These are phyloP conservation scores for Triangularia setosa DNA, from an alignment of 2,329 filamentous ascomycete species.

Conservation along the genomic window DNA sequence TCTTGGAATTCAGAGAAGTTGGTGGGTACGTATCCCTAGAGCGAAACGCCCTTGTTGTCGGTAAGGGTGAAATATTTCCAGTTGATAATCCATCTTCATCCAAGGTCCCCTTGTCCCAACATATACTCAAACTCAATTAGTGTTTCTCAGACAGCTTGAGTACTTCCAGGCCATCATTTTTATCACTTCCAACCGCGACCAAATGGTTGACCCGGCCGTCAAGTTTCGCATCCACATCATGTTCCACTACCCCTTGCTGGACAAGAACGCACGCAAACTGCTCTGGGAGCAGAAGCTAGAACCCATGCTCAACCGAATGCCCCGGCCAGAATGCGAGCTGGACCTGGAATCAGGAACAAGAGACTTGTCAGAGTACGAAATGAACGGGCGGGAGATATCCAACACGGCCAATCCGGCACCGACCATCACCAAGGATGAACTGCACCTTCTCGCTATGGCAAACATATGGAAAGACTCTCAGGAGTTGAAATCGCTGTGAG, in stretches of 20 bases:
- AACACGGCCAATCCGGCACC: constrained; percentile 20
- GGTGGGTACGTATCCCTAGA: constrained; percentile 14
- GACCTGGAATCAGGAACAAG: constrained; percentile 31
- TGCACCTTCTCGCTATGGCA: constrained; percentile 1
- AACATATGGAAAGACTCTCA: constrained; percentile 1
- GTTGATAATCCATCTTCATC: too few species aligned
- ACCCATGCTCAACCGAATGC: constrained; percentile 9
- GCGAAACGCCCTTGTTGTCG: constrained; percentile 25
- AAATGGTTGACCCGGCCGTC: constrained; percentile 41
- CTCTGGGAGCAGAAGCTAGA: constrained; percentile 1
- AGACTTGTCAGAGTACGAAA: constrained; percentile 32
- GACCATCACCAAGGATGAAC: constrained; percentile 12
- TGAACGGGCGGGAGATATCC: constrained; percentile 26
- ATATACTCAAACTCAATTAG: constrained; percentile 18
- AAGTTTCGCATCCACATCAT: constrained; percentile 40
- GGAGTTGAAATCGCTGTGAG: not conserved
- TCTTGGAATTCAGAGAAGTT: constrained; percentile 22
- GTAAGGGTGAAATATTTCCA: too few species aligned
- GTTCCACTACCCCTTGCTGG: constrained; percentile 33
- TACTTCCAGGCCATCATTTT: constrained; percentile 41
- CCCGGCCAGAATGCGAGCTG: constrained; percentile 15
- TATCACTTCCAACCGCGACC: constrained; percentile 43
- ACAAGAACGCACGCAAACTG: constrained; percentile 14
- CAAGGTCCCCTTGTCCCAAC: too few species aligned
- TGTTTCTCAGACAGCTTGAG: constrained; percentile 40